Evolutionary conservation across 2,329 filamentous ascomycete genomes (phyloP).

Genomic region (Diaporthe capsici): DNA sequence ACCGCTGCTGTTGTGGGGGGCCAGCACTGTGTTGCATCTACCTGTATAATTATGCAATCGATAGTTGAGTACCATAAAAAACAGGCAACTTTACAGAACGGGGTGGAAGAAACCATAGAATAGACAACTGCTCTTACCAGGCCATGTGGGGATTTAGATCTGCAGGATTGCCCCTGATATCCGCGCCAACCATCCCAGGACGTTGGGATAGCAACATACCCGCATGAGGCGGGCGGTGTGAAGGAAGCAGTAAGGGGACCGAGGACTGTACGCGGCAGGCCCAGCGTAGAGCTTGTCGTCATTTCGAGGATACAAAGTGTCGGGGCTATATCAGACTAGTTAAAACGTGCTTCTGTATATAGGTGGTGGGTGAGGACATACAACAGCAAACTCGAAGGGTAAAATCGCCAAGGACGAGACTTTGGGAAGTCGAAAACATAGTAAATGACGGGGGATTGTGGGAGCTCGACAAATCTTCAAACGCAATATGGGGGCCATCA

Average conservation of each 20-base stretch:
- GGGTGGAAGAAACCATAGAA: accelerated
- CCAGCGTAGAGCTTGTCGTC: not conserved
- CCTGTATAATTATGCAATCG: not conserved
- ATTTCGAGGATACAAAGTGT: not conserved
- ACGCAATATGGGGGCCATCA: no score
- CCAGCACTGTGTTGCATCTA: not conserved
- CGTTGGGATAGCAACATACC: not conserved
- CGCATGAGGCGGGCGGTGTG: not conserved
- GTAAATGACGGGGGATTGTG: no score
- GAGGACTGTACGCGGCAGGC: not conserved
- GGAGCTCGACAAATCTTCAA: no score
- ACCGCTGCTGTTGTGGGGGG: not conserved
- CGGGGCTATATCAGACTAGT: no score
- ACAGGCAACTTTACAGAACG: not conserved
- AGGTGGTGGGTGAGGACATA: no score
- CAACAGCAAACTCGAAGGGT: no score
- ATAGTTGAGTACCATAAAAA: not conserved
- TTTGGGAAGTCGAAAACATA: no score
- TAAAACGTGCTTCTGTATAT: no score
- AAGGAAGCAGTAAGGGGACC: not conserved
- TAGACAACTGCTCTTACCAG: no score
- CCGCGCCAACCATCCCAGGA: not conserved
- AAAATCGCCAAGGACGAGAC: no score
- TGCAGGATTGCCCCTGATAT: not conserved
- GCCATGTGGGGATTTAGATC: no score